Evolutionary conservation across 1,284 basidiomycete genomes (phyloP).

Genomic region (Ceratorhiza oryzae-sativae): DNA sequence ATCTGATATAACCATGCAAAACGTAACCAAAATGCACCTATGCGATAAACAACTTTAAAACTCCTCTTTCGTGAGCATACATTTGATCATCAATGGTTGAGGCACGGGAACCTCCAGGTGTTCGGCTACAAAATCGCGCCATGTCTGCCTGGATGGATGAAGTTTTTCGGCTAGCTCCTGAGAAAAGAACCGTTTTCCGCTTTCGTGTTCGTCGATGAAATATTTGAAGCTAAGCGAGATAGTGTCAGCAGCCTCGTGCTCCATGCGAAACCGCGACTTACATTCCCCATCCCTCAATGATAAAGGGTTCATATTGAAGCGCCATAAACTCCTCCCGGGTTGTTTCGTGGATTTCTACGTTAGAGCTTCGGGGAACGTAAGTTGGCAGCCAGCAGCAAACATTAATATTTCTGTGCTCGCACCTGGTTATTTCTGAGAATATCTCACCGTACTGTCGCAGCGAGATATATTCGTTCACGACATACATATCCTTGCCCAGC

Average conservation of each 20-base stretch:
- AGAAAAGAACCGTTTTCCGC: not conserved
- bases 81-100: constrained; percentile 10
- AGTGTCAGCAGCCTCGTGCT: too few relatives aligned
- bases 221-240: not conserved
- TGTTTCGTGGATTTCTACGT: not conserved
- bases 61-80: not conserved
- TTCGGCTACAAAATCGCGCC: constrained; percentile 10
- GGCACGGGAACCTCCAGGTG: constrained; percentile 3
- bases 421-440: constrained; percentile 28
- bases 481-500: constrained; percentile 1
- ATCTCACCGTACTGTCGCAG: constrained; percentile 7
- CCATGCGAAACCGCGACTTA: too few relatives aligned
- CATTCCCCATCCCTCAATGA: not conserved
- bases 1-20: too few relatives aligned
- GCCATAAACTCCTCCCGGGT: constrained; percentile 22
- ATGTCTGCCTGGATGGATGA: constrained; percentile 16
- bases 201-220: constrained; percentile 13
- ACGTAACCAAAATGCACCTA: not conserved
- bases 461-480: constrained; percentile 4
- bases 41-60: not conserved
- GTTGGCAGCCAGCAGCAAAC: not conserved
- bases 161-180: not conserved
- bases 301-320: not conserved
- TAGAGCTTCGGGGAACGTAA: not conserved
- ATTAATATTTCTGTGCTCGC: not conserved